phyloP scores from a whole-genome alignment of 768 basidiomycete species.

The Kwoniella newhampshirensis region DNA sequence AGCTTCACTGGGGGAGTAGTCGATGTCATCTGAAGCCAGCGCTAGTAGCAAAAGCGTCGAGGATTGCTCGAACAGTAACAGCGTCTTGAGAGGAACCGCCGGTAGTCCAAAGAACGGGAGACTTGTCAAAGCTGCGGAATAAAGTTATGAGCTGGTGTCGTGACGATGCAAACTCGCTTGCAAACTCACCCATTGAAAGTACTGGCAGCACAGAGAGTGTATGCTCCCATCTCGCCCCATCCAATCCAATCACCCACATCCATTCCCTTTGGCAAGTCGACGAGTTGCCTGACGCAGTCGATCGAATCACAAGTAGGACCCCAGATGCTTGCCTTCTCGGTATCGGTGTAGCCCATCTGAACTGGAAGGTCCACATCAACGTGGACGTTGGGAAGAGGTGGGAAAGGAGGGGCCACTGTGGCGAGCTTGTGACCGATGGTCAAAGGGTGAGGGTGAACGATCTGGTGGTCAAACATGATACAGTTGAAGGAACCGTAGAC shows the following conservation, averaged over 20 bases:
- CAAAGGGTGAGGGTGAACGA: conserved; percentile 70
- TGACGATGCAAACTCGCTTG: background rate
- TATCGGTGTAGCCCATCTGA: conserved; percentile 51
- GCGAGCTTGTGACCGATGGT: conserved; percentile 50
- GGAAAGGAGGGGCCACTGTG: conserved; percentile 37
- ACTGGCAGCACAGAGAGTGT: conserved; percentile 95
- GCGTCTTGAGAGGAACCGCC: conserved; percentile 38
- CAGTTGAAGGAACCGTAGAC: conserved; percentile 73
- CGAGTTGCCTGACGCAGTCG: conserved; percentile 73
- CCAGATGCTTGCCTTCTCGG: conserved; percentile 70
- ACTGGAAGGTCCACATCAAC: conserved; percentile 52
- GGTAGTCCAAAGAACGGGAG: conserved; percentile 49
- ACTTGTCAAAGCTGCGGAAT: conserved; percentile 31
- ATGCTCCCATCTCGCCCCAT: conserved; percentile 98
- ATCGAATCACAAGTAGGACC: conserved; percentile 98
- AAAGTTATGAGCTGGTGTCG: background rate
- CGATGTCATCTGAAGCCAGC: conserved; percentile 46
- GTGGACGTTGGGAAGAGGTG: conserved; percentile 52
- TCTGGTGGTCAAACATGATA: conserved; percentile 95
- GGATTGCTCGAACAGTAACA: conserved; percentile 39
- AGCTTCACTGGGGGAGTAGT: conserved; percentile 34
- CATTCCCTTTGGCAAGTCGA: conserved; percentile 65
- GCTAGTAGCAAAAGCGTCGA: conserved; percentile 42
- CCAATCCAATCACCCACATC: conserved; percentile 95
- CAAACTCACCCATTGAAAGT: conserved; percentile 73